Base-by-base conservation (phyloP, 345 rosid genomes). In the Mallotus nudiflorus region DNA sequence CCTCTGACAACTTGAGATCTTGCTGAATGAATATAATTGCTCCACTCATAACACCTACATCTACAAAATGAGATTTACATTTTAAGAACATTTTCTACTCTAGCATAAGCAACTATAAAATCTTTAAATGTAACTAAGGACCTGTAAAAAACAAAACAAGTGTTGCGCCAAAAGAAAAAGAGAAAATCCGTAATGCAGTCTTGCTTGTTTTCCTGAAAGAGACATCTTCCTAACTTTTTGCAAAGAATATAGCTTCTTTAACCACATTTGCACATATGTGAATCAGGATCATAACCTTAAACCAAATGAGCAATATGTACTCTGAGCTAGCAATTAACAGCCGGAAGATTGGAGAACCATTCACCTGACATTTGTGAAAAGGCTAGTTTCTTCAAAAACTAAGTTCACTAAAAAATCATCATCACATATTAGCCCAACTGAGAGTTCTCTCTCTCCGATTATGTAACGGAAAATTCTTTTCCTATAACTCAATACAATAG, bases 11-110 rank as follows among this genome's bases (percentile, higher is more conserved):
- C 39, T 65, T 57, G 37, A 76, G 79, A 70, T 76, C 79, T 70
- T 76, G 63, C 16, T 76, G 54, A 54, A 76, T 76, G 46, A 70
- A 76, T 54, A 76, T 20, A 40, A 76, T 70, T 18, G 79, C 79
- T 51, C 79, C 79, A 58, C 79, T 75, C 74, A 75, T 75, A 39
- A 75, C 79, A 53, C 79, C 79, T 14, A 69, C 79, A 70, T 76
- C 79, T 76, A 62, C 22, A 65, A 25, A 74, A 16, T 48, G 13
- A 54, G 9, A 29, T 14, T 31, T 29, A 60, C 51, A 40, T 0
- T 22, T 58, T 60, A 4, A 4, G 51, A 67, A 50, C 9, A 2
- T 52, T 52, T 2, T 22, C 14, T 22, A 52, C 28, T 4, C 31
- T 4, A 61, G 1, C 39, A 61, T 6, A 33, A 33, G 37, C 37